Percentiles rank a stretch among this genome's conserved stretches.
These are phyloP conservation scores for Rubroshorea leprosula DNA, from an alignment of 345 rosid species.

Conservation along the genomic window DNA sequence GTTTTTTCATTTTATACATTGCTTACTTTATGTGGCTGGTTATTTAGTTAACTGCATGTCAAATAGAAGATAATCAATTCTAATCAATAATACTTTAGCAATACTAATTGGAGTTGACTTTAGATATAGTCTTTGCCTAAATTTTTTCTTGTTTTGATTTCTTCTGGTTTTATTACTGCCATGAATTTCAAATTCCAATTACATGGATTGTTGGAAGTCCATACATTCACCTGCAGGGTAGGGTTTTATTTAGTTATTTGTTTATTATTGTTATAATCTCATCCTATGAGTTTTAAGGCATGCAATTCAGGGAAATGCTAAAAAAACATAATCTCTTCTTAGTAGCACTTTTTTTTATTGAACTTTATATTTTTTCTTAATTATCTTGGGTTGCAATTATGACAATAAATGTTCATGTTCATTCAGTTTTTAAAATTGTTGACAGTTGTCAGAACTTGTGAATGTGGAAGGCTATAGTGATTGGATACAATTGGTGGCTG, in stretches of 20 bases:
- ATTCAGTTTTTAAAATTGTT: background rate
- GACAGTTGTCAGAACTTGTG: slow-evolving; percentile 96
- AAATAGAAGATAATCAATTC: background rate
- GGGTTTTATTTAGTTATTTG: too few species aligned
- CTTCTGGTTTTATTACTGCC: background rate
- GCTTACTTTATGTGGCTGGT: background rate
- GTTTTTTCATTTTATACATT: background rate
- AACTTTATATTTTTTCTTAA: background rate
- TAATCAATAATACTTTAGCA: too few species aligned
- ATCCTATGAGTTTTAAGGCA: too few species aligned
- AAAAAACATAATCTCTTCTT: background rate
- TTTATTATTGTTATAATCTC: too few species aligned
- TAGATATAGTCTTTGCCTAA: too few species aligned
- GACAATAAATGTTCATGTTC: slow-evolving; percentile 11
- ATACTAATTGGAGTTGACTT: too few species aligned
- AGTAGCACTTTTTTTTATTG: background rate
- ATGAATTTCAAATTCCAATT: too few species aligned
- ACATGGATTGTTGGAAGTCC: background rate
- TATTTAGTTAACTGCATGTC: background rate
- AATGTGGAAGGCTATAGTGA: slow-evolving; percentile 96
- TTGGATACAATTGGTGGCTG: slow-evolving; percentile 96
- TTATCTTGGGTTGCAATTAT: slow-evolving; percentile 11
- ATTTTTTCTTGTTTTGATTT: background rate
- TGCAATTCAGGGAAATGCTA: background rate
- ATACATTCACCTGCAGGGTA: background rate